A percentile compares a stretch with the other conserved stretches of the same genome.
These are phyloP conservation scores for Fusarium beomiforme DNA, from an alignment of 2,329 filamentous ascomycete genomes.

Conservation along the genomic window DNA sequence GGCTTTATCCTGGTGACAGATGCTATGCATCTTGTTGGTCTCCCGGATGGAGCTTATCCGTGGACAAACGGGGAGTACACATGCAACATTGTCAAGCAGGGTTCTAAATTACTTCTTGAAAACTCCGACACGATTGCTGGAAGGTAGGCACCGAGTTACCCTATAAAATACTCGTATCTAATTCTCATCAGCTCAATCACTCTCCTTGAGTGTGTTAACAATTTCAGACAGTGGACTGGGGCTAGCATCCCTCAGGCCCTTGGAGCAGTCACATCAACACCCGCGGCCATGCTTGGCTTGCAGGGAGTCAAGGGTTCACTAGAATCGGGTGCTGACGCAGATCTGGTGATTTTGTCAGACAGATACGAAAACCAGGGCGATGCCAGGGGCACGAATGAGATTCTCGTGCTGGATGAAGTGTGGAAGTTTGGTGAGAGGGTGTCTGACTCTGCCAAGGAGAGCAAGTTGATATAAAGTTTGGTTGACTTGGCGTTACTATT, in stretches of 20 bases:
- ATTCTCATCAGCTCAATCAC: conserved; percentile 66
- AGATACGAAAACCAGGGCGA: conserved; percentile 43
- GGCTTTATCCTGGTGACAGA: conserved; percentile 92
- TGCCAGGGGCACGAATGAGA: conserved; percentile 54
- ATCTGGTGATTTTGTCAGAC: conserved; percentile 75
- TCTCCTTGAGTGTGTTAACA: conserved; percentile 83
- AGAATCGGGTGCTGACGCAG: conserved; percentile 71
- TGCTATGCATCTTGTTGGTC: conserved; percentile 86
- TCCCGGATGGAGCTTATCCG: conserved; percentile 84
- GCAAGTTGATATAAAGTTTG: conserved; percentile 25
- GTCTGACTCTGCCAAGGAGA: conserved; percentile 34
- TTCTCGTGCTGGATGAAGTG: conserved; percentile 75
- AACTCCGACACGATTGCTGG: conserved; percentile 83
- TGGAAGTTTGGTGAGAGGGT: conserved; percentile 80
- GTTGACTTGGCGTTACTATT: neutral
- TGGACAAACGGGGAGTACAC: conserved; percentile 80
- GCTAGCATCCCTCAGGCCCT: conserved; percentile 74
- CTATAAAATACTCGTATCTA: neutral
- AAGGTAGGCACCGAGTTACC: conserved; percentile 60
- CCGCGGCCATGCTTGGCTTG: conserved; percentile 79
- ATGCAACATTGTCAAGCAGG: conserved; percentile 73
- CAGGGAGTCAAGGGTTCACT: conserved; percentile 73
- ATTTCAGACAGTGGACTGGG: conserved; percentile 81
- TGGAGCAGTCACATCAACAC: conserved; percentile 78
- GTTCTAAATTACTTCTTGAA: conserved; percentile 77